Conservation (phyloP, 768 basidiomycete species). For the Boletus patriciae region DNA sequence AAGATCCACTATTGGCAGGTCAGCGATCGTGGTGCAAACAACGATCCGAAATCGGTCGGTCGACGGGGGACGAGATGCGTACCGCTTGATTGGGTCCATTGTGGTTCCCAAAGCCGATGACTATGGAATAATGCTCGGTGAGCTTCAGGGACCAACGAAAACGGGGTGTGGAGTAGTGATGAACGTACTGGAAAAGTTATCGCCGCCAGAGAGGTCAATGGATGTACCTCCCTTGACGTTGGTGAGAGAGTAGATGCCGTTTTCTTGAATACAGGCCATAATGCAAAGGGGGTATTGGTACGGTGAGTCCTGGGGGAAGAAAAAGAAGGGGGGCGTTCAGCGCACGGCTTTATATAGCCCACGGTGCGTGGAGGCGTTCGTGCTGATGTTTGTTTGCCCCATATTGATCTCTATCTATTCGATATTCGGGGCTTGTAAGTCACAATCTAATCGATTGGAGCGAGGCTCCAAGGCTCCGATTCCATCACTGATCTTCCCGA, state of each 20-base stretch:
- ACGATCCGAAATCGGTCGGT: background rate
- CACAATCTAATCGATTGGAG: background rate
- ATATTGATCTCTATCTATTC: background rate
- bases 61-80: background rate
- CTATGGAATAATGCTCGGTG: slow-evolving; percentile 22
- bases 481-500: no score
- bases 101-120: slow-evolving; percentile 50
- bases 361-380: background rate
- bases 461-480: no score
- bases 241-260: slow-evolving; percentile 44
- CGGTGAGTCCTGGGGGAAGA: background rate
- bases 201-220: slow-evolving; percentile 55
- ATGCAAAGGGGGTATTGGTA: background rate
- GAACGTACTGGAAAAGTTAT: slow-evolving; percentile 46
- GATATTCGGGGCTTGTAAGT: background rate
- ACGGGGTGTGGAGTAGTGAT: rapidly evolving
- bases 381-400: background rate
- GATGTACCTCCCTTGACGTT: slow-evolving; percentile 55
- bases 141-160: background rate
- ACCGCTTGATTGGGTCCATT: slow-evolving; percentile 52
- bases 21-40: background rate
- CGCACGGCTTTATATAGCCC: background rate
- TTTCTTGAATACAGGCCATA: slow-evolving; percentile 33
- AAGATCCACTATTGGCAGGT: slow-evolving; percentile 23
- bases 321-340: background rate